Base-by-base conservation (phyloP, 192 early-diverging fungal genomes). In the Podila clonocystis region DNA sequence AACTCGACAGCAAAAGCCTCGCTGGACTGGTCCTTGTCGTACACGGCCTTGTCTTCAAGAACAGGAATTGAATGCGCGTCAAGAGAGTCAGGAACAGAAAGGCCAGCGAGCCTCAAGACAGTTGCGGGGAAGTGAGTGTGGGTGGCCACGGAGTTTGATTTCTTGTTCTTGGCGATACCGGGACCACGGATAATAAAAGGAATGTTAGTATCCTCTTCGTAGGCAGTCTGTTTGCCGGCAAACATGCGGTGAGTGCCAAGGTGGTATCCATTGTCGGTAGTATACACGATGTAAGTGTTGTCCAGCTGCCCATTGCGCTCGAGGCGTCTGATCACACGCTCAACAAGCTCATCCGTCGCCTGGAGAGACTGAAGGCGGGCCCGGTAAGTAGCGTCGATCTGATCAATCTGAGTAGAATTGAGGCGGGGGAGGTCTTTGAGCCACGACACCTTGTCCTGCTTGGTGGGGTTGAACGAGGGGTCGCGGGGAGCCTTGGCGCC, bases 201-300 rank as follows among this genome's bases (percentile, higher is more conserved):
- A 28, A 90, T 84, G 63, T 90, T 89, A 45, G 91, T 87, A 63
- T 93, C 91, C 64, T 91, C 89, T 72, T 93, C 90, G 63, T 85
- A 85, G 24, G 86, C 84, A 11, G 87, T 85, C 31, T 84, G 83
- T 63, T 93, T 93, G n/a, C 91, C 91, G 13, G 87, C 84, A 22
- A 82, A 83, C 29, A 89, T 76, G 20, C 90, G 87, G 57, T 91
- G 91, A 20, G 87, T 83, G 6, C 91, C 91, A 20, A 93, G 67
- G 65, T 93, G 91, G 63, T 90, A 93, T 22, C 91, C 91, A 64
- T 93, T 93, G 61, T 93, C 91, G 20, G 88, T 80, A 2, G 87
- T 86, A 66, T 91, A 93, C 66, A 93, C 73, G 22, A 93, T 75
- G 55, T 87, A 88, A 15, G 89, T 90, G 68, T 91, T 89, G 58